Base-by-base conservation (phyloP, 2,329 filamentous ascomycete species). In the Daldinia sp. region DNA sequence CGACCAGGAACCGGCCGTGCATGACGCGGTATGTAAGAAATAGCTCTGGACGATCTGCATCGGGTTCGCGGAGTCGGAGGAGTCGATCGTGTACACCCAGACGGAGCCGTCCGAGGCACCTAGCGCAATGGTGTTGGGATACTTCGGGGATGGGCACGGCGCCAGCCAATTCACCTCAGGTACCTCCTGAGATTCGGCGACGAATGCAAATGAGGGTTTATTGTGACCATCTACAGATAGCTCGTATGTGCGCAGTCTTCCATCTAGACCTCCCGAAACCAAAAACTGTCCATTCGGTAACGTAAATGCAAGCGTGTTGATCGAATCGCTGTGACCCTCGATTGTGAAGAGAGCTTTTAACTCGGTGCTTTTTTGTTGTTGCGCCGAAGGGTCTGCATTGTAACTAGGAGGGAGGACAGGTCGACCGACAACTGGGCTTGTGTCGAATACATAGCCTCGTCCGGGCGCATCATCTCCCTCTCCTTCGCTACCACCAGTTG, bases 151-250 rank as follows among this genome's bases (percentile, higher is more conserved):
- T 0, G 94, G 94, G 78, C 93, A 97, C 0, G 93, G 82, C 0
- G 85, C 81, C 37, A 98, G 81, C 94, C 95, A 99, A 83, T 96
- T 97, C 76, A 99, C 91, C 81, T 98, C 95, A 74, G 97, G 92
- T 9, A 98, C 95, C 79, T 99, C 96, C 76, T 94, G 92, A 2
- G 90, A 88, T 76, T 96, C 92, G 62, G 87, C 92, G 7, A 97
- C 80, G 75, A 92, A 92, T 50, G 86, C 83, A 76, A 88, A 80
- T 58, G 84, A 81, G 53, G 84, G 78, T 68, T 85, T 84, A 23
- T 84, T 82, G 41, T 83, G 72, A 72, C 82, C 72, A 75, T 83
- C 77, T 77, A 86, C 74, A 12, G 81, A 79, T 1, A 86, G 79
- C 72, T 87, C 85, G 86, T 91, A 94, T 13, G 89, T 89, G 71